These are phyloP conservation scores for Ogataea parapolymorpha DNA, from an alignment of 805 yeast species.

Conservation along the genomic window DNA sequence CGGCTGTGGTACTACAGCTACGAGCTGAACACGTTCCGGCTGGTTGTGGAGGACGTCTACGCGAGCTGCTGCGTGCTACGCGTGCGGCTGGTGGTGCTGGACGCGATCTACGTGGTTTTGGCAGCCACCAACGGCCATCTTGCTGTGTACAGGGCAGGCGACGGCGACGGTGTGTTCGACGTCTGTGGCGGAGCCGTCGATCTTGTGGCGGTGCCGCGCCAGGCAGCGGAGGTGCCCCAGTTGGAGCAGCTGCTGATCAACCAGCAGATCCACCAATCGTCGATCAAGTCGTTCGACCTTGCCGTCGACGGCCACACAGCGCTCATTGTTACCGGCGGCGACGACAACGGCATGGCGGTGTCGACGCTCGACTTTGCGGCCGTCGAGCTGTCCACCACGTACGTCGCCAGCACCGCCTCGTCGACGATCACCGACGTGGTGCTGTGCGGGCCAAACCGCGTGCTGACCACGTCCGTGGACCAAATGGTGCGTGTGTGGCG, in stretches of 20 bases:
- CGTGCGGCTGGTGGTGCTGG: slow-evolving; percentile 40
- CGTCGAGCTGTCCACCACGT: slow-evolving; percentile 16
- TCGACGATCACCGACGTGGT: slow-evolving; percentile 77
- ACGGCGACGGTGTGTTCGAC: slow-evolving; percentile 12
- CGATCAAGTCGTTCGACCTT: slow-evolving; percentile 62
- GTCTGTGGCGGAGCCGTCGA: background rate
- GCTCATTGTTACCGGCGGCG: slow-evolving; percentile 77
- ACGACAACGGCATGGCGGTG: slow-evolving; percentile 72
- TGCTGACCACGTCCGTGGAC: slow-evolving; percentile 76
- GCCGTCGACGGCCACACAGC: slow-evolving; percentile 5
- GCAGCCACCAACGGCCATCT: slow-evolving; percentile 86
- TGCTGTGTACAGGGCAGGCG: slow-evolving; percentile 54
- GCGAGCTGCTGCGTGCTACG: slow-evolving; percentile 75
- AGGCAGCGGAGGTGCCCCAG: background rate
- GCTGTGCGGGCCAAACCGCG: slow-evolving; percentile 26
- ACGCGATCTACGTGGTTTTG: slow-evolving; percentile 39
- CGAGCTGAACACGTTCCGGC: slow-evolving; percentile 35
- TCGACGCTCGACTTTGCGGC: slow-evolving; percentile 28
- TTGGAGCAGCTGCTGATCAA: slow-evolving; percentile 31
- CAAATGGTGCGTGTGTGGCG: slow-evolving; percentile 73
- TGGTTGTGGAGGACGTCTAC: slow-evolving; percentile 50
- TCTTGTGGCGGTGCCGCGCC: background rate
- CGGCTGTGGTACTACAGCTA: slow-evolving; percentile 57
- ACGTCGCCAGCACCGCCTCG: slow-evolving; percentile 65
- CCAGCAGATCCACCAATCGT: slow-evolving; percentile 75